Percentiles rank a stretch among this genome's conserved stretches.
phyloP scores from a whole-genome alignment of 768 basidiomycete species.

The Suillus paluster region DNA sequence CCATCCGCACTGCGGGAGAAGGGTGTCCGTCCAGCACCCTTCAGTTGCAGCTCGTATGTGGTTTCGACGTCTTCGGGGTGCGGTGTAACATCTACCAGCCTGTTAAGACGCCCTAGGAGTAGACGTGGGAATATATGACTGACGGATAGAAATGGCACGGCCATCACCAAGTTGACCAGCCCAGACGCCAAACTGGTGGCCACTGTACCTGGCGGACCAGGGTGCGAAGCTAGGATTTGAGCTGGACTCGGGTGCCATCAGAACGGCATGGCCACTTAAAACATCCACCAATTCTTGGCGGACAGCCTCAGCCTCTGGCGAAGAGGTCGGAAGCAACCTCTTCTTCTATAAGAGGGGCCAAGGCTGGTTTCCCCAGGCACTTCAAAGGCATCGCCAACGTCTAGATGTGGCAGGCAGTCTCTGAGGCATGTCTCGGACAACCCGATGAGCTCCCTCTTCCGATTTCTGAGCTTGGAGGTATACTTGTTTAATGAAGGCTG shows the following conservation, averaged over 20 bases:
- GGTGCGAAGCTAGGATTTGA: slow-evolving; percentile 45
- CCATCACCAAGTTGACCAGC: slow-evolving; percentile 98
- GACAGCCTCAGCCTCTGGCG: slow-evolving; percentile 42
- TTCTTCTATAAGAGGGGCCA: slow-evolving; percentile 39
- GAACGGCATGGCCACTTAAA: slow-evolving; percentile 73
- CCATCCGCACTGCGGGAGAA: slow-evolving; percentile 94
- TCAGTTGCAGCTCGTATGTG: slow-evolving; percentile 88
- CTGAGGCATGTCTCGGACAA: slow-evolving; percentile 68
- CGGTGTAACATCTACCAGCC: slow-evolving; percentile 69
- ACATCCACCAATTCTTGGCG: slow-evolving; percentile 81
- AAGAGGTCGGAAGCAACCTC: slow-evolving; percentile 28
- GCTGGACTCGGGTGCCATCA: slow-evolving; percentile 52
- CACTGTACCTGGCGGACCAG: slow-evolving; percentile 91
- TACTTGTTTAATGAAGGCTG: slow-evolving; percentile 48
- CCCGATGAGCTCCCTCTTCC: slow-evolving; percentile 66
- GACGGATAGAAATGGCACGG: slow-evolving; percentile 85
- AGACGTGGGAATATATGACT: slow-evolving; percentile 24
- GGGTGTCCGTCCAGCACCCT: slow-evolving; percentile 93
- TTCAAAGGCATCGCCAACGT: slow-evolving; percentile 83
- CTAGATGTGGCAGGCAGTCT: slow-evolving; percentile 83
- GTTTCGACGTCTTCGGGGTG: slow-evolving; percentile 60
- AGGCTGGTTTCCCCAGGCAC: slow-evolving; percentile 64
- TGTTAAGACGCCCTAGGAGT: slow-evolving; percentile 12
- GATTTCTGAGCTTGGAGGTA: slow-evolving; percentile 52
- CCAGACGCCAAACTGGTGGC: slow-evolving; percentile 88